A percentile compares a stretch with the other conserved stretches of the same genome.
Conservation (phyloP, 2,329 filamentous ascomycete species). For the Mollisia scopiformis region DNA sequence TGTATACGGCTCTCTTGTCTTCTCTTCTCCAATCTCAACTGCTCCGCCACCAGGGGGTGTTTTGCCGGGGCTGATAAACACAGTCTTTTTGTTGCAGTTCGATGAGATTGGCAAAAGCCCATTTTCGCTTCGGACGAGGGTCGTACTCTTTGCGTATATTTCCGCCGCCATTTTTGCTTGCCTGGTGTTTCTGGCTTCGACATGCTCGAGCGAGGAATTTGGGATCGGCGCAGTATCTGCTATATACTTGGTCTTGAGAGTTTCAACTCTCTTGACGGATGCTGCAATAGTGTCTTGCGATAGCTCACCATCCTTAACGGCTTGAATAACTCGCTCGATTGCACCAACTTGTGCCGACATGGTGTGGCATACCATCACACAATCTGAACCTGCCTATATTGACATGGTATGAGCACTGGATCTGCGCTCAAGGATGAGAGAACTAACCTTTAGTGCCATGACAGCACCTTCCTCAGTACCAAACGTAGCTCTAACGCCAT, state of each 20-base stretch:
- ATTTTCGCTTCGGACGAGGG: conserved; percentile 40
- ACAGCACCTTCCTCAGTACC: conserved; percentile 45
- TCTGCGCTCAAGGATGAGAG: neutral
- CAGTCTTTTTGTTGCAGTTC: conserved; percentile 29
- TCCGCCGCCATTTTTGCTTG: conserved; percentile 35
- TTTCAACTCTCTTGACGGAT: conserved; percentile 39
- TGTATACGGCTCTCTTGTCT: conserved; percentile 37
- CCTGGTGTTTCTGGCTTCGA: conserved; percentile 25
- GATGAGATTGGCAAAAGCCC: conserved; percentile 37
- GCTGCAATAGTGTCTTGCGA: conserved; percentile 36
- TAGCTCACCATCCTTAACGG: conserved; percentile 40
- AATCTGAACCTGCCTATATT: conserved; percentile 44
- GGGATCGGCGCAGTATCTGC: neutral
- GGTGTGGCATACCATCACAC: conserved; percentile 49
- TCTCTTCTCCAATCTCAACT: conserved; percentile 42
- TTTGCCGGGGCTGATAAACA: conserved; percentile 43
- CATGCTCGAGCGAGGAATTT: conserved; percentile 26
- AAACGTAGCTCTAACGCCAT: conserved; percentile 44
- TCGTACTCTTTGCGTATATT: conserved; percentile 43
- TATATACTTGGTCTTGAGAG: conserved; percentile 41
- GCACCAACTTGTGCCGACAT: conserved; percentile 43
- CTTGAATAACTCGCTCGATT: conserved; percentile 42
- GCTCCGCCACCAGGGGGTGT: conserved; percentile 40
- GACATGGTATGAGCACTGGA: neutral
- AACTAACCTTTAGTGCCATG: conserved; percentile 40